phyloP scores from a whole-genome alignment of 2,329 filamentous ascomycete genomes.

The Mycosphaerella arachidis region DNA sequence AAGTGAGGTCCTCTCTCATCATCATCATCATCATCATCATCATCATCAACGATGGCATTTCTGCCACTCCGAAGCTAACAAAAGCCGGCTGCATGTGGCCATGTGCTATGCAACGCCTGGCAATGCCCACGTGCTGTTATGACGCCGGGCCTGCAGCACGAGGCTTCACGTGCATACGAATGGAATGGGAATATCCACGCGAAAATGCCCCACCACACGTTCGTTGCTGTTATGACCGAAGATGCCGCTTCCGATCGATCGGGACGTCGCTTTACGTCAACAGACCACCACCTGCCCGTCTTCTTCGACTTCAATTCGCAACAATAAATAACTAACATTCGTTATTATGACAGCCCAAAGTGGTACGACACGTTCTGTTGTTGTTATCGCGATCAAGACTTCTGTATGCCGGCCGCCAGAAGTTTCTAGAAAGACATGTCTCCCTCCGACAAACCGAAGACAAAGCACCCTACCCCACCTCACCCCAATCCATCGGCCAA shows the following conservation, averaged over 20 bases:
- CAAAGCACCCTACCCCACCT: too few relatives aligned
- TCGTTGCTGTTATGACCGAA: not conserved
- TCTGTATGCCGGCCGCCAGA: not conserved
- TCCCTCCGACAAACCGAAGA: not conserved
- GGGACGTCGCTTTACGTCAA: not conserved
- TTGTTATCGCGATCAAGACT: not conserved
- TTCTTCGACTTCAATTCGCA: not conserved
- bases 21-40: too few relatives aligned
- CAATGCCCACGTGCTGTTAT: not conserved
- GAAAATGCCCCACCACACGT: too few relatives aligned
- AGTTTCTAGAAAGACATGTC: not conserved
- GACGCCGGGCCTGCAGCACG: not conserved
- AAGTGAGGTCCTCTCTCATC: too few relatives aligned
- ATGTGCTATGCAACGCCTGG: not conserved
- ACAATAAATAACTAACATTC: not conserved
- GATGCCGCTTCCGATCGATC: not conserved
- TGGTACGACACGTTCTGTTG: not conserved
- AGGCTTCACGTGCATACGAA: not conserved
- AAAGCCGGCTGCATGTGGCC: too few relatives aligned
- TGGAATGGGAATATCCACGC: not conserved
- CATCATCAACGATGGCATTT: not conserved
- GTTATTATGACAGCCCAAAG: not conserved
- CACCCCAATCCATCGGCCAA: not conserved
- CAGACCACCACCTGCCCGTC: not conserved
- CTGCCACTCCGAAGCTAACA: not conserved